Base-by-base conservation (phyloP, 1,284 basidiomycete genomes). In the Cerioporus squamosus region DNA sequence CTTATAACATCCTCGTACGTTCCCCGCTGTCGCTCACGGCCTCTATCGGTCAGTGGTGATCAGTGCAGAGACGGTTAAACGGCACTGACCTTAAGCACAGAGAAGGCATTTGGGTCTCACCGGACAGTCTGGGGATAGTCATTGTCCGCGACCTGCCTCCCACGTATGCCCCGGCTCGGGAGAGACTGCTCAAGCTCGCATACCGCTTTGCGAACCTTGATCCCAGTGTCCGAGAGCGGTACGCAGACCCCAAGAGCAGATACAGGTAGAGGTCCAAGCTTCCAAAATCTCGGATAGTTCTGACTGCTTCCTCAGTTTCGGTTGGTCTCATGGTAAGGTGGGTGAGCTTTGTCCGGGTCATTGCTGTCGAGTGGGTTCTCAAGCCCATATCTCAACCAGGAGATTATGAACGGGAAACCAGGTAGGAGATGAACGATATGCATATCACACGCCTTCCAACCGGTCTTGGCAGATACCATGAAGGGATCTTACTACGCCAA, bases 401-500 rank as follows among this genome's bases (percentile, higher is more conserved):
- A 97, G 81, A 86, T 95, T 40, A 97, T 97, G 94, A 97, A 97
- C 67, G 94, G 94, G 26, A 89, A 85, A 68, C 91, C 90, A 66
- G 83, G 92, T 90, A 65, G 68, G 54, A 24, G 5, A 15, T 9
- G 22, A 10, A 44, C 5, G n/a, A 10, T 12, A 18, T 42, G 17
- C 15, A 42, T 17, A 23, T 20, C 22, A 7, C 36, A 3, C 12
- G 18, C 1, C 22, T 18, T 23, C 47, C n/a, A 23, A 22, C 10
- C n/a, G 18, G 33, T 23, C 23, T 42, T 17, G n/a, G n/a, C 53
- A 88, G 95, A 97, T 73, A 80, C 81, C 1, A 78, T 95, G 62
- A 97, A 97, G 72, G 95, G 95, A 2, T 94, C 91, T 0, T 98
- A 87, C 75, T 98, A 98, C 72, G 94, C 93, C 45, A 97, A 97